These are phyloP conservation scores for Cyclocybe aegerita DNA, from an alignment of 768 basidiomycete genomes.

Conservation along the genomic window DNA sequence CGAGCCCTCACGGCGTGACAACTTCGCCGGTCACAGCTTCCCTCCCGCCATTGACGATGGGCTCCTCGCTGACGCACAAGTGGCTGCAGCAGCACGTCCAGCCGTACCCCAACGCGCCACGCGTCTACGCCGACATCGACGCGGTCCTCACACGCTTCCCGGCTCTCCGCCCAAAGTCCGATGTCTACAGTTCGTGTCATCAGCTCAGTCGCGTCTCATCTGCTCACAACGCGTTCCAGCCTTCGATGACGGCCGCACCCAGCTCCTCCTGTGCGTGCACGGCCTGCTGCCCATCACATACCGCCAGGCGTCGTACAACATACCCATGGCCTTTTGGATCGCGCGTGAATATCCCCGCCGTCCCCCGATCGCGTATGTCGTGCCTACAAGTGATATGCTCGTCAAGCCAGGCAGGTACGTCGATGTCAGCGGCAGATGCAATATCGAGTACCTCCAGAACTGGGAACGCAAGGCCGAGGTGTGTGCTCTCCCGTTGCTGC, in stretches of 20 bases:
- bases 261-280: slow-evolving; percentile 86
- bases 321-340: slow-evolving; percentile 89
- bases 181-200: slow-evolving; percentile 65
- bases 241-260: slow-evolving; percentile 92
- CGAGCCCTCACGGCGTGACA: slow-evolving; percentile 9
- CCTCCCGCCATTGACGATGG: slow-evolving; percentile 10
- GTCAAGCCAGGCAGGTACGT: slow-evolving; percentile 74
- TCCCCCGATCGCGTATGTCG: slow-evolving; percentile 88
- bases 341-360: slow-evolving; percentile 78
- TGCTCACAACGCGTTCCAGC: slow-evolving; percentile 42
- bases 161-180: slow-evolving; percentile 74
- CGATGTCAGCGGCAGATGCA: slow-evolving; percentile 78
- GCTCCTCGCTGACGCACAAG: slow-evolving; percentile 42
- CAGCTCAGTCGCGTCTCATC: slow-evolving; percentile 2
- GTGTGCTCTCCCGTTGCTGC: slow-evolving; percentile 23
- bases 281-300: slow-evolving; percentile 89
- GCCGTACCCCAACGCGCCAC: slow-evolving; percentile 53
- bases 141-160: slow-evolving; percentile 50
- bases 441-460: slow-evolving; percentile 63
- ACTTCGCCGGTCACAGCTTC: slow-evolving; percentile 4
- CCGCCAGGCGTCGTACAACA: slow-evolving; percentile 80
- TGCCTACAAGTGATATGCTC: slow-evolving; percentile 89
- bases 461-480: slow-evolving; percentile 90
- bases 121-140: slow-evolving; percentile 65
- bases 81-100: slow-evolving; percentile 71